Evolutionary conservation across 441 rosid genomes (phyloP).

Genomic region (Lepidium campestre): DNA sequence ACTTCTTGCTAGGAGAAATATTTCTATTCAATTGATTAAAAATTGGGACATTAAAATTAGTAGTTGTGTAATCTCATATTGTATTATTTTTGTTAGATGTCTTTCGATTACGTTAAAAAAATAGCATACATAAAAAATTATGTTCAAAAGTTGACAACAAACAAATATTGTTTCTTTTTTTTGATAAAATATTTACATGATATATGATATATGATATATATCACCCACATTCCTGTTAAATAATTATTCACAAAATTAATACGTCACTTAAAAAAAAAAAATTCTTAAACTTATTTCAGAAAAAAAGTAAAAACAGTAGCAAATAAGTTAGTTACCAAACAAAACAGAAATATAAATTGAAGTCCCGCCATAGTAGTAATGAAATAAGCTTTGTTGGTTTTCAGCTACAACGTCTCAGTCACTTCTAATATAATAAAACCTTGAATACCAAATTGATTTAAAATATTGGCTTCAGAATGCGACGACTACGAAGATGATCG

Average conservation of each 20-base stretch:
- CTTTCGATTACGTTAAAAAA: too few species aligned
- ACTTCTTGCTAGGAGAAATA: too few species aligned
- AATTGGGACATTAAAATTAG: too few species aligned
- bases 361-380: conserved; percentile 15
- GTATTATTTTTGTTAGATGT: too few species aligned
- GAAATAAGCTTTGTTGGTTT: conserved; percentile 1
- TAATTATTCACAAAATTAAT: background rate
- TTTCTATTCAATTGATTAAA: too few species aligned
- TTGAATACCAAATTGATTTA: conserved; percentile 14
- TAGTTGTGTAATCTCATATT: too few species aligned
- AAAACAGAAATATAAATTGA: background rate
- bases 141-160: background rate
- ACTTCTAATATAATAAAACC: conserved; percentile 5
- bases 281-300: too few species aligned
- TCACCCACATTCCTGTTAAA: background rate
- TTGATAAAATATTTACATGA: background rate
- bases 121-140: too few species aligned
- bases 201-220: background rate
- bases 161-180: background rate
- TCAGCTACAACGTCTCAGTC: conserved; percentile 32
- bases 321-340: background rate
- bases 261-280: background rate
- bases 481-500: conserved; percentile 23
- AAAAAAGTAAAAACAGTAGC: too few species aligned
- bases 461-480: conserved; percentile 17